Conservation (phyloP, 2,329 filamentous ascomycete species). For the Dothiorella sarmentorum region DNA sequence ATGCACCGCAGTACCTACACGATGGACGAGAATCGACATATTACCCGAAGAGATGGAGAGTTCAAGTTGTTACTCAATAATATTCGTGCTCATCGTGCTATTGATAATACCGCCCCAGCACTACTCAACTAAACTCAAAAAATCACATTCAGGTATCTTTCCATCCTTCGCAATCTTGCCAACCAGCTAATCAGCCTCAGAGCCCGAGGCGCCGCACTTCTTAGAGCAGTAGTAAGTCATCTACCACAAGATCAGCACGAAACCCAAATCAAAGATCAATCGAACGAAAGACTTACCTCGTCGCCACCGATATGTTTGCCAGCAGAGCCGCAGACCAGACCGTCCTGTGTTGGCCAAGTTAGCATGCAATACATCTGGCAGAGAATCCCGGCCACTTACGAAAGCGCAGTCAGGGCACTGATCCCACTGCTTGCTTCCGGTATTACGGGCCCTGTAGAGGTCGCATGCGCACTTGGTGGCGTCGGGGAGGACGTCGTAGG, state of each 20-base stretch:
- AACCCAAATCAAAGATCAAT: background rate
- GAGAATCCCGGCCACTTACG: conserved; percentile 17
- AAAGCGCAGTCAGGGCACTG: conserved; percentile 29
- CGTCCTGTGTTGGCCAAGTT: conserved; percentile 22
- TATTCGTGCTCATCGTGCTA: too few relatives aligned
- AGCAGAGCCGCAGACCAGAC: conserved; percentile 24
- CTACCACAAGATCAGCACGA: background rate
- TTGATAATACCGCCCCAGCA: too few relatives aligned
- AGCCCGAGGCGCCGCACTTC: conserved; percentile 9
- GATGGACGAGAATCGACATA: too few relatives aligned
- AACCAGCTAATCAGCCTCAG: conserved; percentile 20
- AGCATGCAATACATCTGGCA: too few relatives aligned
- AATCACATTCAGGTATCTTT: too few relatives aligned
- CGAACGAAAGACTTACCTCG: conserved; percentile 20
- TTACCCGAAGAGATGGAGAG: too few relatives aligned
- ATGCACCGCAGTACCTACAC: too few relatives aligned
- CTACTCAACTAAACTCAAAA: too few relatives aligned
- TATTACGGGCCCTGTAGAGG: conserved; percentile 23
- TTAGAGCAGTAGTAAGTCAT: conserved; percentile 27
- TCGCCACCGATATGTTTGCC: conserved; percentile 30
- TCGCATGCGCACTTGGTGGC: conserved; percentile 6
- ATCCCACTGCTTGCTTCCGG: conserved; percentile 28
- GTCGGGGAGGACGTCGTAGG: background rate
- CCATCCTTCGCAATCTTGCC: too few relatives aligned
- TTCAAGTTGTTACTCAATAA: too few relatives aligned